A percentile compares a stretch with the other conserved stretches of the same genome.
These are phyloP conservation scores for Chiua virens DNA, from an alignment of 768 basidiomycete genomes.

Conservation along the genomic window DNA sequence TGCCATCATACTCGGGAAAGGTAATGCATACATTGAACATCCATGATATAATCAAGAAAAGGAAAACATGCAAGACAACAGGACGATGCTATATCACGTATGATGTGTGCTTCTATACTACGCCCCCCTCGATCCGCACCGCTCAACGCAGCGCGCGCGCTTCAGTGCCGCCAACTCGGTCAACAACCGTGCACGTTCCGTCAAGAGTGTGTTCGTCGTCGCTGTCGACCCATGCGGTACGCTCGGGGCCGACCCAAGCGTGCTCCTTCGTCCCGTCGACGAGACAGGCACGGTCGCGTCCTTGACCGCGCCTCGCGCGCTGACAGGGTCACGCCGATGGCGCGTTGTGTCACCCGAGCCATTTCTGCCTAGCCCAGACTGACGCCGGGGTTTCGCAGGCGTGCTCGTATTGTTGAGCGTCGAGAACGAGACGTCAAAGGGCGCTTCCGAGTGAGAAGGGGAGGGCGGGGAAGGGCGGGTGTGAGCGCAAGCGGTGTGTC, in stretches of 20 bases:
- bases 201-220: constrained; percentile 48
- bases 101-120: no score
- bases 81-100: no score
- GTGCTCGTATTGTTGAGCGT: constrained; percentile 27
- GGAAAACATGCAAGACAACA: no score
- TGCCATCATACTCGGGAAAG: no score
- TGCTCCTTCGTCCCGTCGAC: neutral
- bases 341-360: neutral
- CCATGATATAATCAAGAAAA: no score
- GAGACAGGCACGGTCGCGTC: neutral
- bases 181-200: constrained; percentile 56
- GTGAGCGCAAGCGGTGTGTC: neutral
- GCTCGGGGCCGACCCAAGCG: neutral
- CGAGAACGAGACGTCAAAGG: constrained; percentile 27
- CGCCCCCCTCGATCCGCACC: neutral
- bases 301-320: neutral
- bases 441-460: constrained; percentile 11
- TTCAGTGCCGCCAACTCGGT: constrained; percentile 53
- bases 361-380: no score
- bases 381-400: constrained; percentile 20
- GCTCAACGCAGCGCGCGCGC: constrained; percentile 17
- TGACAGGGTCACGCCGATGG: constrained; percentile 1
- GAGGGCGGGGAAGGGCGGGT: constrained; percentile 4
- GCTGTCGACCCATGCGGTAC: constrained; percentile 34
- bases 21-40: no score